These are phyloP conservation scores for Tulasnella sp. DNA, from an alignment of 768 basidiomycete species.

Conservation along the genomic window DNA sequence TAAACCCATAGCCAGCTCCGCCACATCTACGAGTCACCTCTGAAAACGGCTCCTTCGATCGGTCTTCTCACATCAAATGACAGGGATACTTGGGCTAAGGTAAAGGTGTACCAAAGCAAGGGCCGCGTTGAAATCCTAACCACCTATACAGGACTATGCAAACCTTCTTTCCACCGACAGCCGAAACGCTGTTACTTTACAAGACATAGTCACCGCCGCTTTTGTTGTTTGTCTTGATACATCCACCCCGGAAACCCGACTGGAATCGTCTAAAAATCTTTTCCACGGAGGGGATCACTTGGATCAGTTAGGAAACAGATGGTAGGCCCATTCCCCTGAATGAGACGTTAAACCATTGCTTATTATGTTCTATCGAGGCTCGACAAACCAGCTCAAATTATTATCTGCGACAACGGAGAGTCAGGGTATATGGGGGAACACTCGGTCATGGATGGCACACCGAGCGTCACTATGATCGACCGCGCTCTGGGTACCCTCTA, in stretches of 20 bases:
- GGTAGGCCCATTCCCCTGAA: conserved; percentile 22
- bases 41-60: conserved; percentile 51
- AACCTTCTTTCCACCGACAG: conserved; percentile 41
- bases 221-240: conserved; percentile 72
- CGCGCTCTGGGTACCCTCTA: conserved; percentile 50
- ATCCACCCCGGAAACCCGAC: conserved; percentile 38
- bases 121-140: not conserved
- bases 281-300: conserved; percentile 68
- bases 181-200: conserved; percentile 50
- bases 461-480: conserved; percentile 60
- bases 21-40: conserved; percentile 54
- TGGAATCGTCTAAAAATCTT: conserved; percentile 53
- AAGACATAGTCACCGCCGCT: conserved; percentile 71
- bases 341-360: not conserved
- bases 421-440: conserved; percentile 92
- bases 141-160: conserved; percentile 43
- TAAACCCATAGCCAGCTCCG: conserved; percentile 49
- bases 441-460: conserved; percentile 83
- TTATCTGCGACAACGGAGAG: conserved; percentile 68
- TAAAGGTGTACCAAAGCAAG: conserved; percentile 24
- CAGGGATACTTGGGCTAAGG: conserved; percentile 84
- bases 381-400: conserved; percentile 81
- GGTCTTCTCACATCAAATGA: conserved; percentile 69
- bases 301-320: conserved; percentile 31
- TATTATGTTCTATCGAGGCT: conserved; percentile 35